Evolutionary conservation across 2,329 filamentous ascomycete species (phyloP).

Genomic region (Sordariomycetes sp.): DNA sequence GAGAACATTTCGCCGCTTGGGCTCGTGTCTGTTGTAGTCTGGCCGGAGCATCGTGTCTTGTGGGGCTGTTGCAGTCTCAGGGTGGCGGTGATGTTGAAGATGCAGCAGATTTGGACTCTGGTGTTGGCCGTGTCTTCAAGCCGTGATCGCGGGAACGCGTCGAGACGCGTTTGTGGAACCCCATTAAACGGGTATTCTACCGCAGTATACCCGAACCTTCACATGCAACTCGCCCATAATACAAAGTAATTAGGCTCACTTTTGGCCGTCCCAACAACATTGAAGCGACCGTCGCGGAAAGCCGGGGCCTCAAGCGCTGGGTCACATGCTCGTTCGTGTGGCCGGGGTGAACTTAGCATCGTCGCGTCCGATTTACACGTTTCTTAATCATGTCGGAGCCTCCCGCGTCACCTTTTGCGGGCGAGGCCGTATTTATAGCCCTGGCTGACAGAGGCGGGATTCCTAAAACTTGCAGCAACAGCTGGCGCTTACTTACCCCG

Average conservation of each 20-base stretch:
- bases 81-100: neutral
- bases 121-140: neutral
- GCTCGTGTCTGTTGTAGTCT: conserved; percentile 41
- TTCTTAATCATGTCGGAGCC: too few species aligned
- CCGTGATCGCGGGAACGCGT: neutral
- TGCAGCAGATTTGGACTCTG: neutral
- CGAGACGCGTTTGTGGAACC: neutral
- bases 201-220: neutral
- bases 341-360: too few species aligned
- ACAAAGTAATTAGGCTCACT: neutral
- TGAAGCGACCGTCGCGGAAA: too few species aligned
- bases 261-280: neutral
- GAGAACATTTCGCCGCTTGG: conserved; percentile 67
- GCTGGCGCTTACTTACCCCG: neutral
- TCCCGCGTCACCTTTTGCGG: too few species aligned
- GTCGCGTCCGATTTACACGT: too few species aligned
- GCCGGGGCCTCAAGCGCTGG: too few species aligned
- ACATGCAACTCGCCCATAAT: neutral
- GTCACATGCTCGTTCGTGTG: too few species aligned
- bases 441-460: neutral
- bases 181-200: neutral
- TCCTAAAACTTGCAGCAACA: neutral
- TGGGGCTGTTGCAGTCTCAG: neutral
- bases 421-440: neutral
- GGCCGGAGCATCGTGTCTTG: conserved; percentile 33